Percentiles rank a stretch among this genome's conserved stretches.
These are phyloP conservation scores for Colletotrichum sp. DNA, from an alignment of 2,329 filamentous ascomycete species.

Conservation along the genomic window DNA sequence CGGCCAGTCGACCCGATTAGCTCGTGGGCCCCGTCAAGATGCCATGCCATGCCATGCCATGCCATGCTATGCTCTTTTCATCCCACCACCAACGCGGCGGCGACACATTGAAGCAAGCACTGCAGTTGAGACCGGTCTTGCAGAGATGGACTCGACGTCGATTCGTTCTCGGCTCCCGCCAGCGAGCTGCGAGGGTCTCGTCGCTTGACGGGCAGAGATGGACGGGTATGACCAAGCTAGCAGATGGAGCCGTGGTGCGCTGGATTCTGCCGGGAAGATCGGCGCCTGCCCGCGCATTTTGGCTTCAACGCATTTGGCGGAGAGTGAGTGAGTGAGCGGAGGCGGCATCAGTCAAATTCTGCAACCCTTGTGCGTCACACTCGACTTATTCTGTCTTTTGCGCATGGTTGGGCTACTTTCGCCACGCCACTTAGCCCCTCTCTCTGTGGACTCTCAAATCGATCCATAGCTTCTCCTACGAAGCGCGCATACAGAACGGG, in stretches of 20 bases:
- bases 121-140: neutral
- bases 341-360: slow-evolving; percentile 19
- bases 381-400: neutral
- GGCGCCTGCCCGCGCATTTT: slow-evolving; percentile 5
- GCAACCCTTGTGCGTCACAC: slow-evolving; percentile 22
- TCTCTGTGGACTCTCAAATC: neutral
- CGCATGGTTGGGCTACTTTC: slow-evolving; percentile 16
- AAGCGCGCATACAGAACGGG: neutral
- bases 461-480: neutral
- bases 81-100: neutral
- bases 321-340: neutral
- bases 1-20: slow-evolving; percentile 13
- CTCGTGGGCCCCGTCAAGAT: slow-evolving; percentile 12
- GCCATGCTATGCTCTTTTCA: neutral
- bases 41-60: neutral
- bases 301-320: slow-evolving; percentile 17
- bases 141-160: neutral
- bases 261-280: slow-evolving; percentile 10
- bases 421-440: slow-evolving; percentile 14
- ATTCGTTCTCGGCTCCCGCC: neutral
- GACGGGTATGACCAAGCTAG: neutral
- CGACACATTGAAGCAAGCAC: neutral
- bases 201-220: neutral
- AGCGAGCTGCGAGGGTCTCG: neutral
- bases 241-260: slow-evolving; percentile 8